Evolutionary conservation across 1,284 basidiomycete genomes (phyloP).

Genomic region (Rhodotorula sp.): DNA sequence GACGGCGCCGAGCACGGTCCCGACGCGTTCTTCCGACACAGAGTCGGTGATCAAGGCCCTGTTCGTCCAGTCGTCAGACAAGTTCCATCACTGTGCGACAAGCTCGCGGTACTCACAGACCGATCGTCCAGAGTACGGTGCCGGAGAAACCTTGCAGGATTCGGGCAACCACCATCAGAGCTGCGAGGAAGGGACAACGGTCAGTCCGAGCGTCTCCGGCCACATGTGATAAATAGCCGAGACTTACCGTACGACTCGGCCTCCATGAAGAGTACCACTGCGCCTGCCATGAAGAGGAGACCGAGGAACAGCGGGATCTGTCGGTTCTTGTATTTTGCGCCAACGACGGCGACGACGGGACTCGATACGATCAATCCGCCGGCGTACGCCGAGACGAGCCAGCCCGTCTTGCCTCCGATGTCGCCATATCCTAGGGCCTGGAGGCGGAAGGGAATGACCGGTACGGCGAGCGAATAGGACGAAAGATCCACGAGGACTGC

Average conservation of each 20-base stretch:
- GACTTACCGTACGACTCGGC: constrained; percentile 19
- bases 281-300: constrained; percentile 42
- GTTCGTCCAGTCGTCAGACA: not conserved
- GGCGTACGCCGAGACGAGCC: constrained; percentile 42
- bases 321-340: constrained; percentile 27
- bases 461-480: constrained; percentile 21
- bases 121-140: constrained; percentile 41
- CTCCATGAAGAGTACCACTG: constrained; percentile 44
- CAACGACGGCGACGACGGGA: constrained; percentile 7
- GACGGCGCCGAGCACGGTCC: constrained; percentile 33
- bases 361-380: constrained; percentile 38
- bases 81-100: no score
- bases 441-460: constrained; percentile 43
- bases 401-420: constrained; percentile 40
- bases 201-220: no score
- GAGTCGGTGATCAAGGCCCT: constrained; percentile 37
- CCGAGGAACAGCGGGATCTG: constrained; percentile 37
- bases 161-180: constrained; percentile 38
- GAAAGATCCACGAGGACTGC: constrained; percentile 31
- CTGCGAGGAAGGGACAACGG: not conserved
- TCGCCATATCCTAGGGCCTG: constrained; percentile 38
- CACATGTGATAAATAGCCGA: no score
- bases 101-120: constrained; percentile 4
- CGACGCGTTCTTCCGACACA: constrained; percentile 30
- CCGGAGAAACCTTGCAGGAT: constrained; percentile 44